Evolutionary conservation across 2,329 filamentous ascomycete species (phyloP), one percentile per base, ranked within the genome.

Genomic region (Verticillium albo-atrum): DNA sequence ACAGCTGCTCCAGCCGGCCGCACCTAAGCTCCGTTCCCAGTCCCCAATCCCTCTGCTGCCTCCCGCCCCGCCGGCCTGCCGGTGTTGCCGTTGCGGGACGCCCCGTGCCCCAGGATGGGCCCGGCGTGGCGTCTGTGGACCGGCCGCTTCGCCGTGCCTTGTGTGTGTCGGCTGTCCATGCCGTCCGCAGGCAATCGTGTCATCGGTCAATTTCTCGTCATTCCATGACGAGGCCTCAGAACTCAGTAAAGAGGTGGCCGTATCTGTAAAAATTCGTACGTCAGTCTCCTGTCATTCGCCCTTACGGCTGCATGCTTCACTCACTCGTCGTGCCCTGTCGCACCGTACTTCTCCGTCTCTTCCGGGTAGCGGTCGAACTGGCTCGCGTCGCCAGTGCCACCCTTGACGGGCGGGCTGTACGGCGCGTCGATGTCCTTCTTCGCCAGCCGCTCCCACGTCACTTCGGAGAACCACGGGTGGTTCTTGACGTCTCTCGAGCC

Each of bases 311-410:
- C 3, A 17, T 37, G 34, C 14, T 37, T 26, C 25, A 90, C 94
- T 80, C 82, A 97, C 94, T 92, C 89, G 75, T 98, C 94, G 64
- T 88, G 81, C 53, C 91, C 92, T 58, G 77, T 78, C 66, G 84
- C 79, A 42, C 95, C 95, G 72, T 99, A 99, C 71, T 89, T 87
- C 75, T 99, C 95, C 52, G 91, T 92, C 75, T 99, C 95, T 75
- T 99, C 95, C 2, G 95, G 93, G 74, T 99, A 99, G 74, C 93
- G 91, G 77, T 99, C 95, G 71, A 99, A 99, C 75, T 97, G 91
- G 76, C 93, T 97, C 56, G 95, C 92, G 77, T 99, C 95, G 61
- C 95, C 95, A 30, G 92, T 89, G 50, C 95, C 95, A 50, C 92
- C 93, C 73, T 95, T 90, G 62, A 99, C 94, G 0, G 95, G 95